Percentiles rank a stretch among this genome's conserved stretches.
Conservation (phyloP, 108 stramenopile species). For the Cyclotella kingstonii region DNA sequence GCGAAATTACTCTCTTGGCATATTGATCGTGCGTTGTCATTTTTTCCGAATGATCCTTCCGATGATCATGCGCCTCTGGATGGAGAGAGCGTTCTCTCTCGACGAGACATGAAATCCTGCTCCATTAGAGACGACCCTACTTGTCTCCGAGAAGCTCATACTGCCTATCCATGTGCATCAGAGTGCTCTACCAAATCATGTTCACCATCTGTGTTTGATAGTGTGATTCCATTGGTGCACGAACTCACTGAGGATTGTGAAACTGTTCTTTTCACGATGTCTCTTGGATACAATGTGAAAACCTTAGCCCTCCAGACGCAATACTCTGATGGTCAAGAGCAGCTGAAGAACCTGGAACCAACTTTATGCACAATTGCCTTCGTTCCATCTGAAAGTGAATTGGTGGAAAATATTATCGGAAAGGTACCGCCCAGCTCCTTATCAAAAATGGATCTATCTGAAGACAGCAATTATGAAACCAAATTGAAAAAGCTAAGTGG, state of each 20-base stretch:
- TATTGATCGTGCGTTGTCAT: slow-evolving; percentile 58
- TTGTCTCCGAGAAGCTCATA: slow-evolving; percentile 42
- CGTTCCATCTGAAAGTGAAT: slow-evolving; percentile 58
- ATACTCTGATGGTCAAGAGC: slow-evolving; percentile 54
- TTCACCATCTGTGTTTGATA: slow-evolving; percentile 66
- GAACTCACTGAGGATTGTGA: slow-evolving; percentile 68
- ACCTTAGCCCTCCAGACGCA: slow-evolving; percentile 47
- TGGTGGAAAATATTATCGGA: slow-evolving; percentile 48
- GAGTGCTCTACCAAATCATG: slow-evolving; percentile 69
- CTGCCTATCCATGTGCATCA: slow-evolving; percentile 60
- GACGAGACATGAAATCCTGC: slow-evolving; percentile 48
- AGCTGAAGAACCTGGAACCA: slow-evolving; percentile 35
- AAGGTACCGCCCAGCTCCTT: slow-evolving; percentile 57
- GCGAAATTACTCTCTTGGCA: slow-evolving; percentile 67
- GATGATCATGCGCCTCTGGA: slow-evolving; percentile 10
- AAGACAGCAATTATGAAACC: slow-evolving; percentile 15
- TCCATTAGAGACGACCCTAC: slow-evolving; percentile 36
- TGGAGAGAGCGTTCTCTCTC: slow-evolving; percentile 52
- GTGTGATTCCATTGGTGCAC: slow-evolving; percentile 25
- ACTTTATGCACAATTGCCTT: slow-evolving; percentile 75
- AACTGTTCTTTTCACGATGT: slow-evolving; percentile 68
- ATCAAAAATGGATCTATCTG: slow-evolving; percentile 44
- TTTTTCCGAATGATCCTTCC: slow-evolving; percentile 30
- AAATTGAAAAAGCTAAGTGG: slow-evolving; percentile 58
- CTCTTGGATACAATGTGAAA: slow-evolving; percentile 56